Conservation (phyloP, 2,329 filamentous ascomycete species). For the Diaporthe ampelina region DNA sequence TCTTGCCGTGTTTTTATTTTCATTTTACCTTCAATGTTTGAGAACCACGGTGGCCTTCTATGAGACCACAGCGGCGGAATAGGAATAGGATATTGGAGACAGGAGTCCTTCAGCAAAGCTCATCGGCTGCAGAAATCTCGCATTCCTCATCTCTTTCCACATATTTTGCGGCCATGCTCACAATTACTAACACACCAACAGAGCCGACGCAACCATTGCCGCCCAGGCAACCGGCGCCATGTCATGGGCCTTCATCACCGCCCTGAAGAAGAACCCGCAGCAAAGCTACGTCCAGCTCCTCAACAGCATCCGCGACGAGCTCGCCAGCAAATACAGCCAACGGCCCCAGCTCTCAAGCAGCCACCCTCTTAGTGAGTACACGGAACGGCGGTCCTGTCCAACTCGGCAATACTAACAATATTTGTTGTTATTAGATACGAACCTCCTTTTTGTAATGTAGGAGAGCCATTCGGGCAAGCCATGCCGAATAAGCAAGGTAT, state of each 20-base stretch:
- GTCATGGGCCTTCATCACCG: slow-evolving; percentile 96
- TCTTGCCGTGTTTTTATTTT: background rate
- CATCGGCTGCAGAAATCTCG: background rate
- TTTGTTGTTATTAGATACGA: slow-evolving; percentile 63
- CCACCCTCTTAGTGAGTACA: slow-evolving; percentile 87
- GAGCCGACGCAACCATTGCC: slow-evolving; percentile 91
- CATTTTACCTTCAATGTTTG: background rate
- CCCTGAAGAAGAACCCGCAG: slow-evolving; percentile 95
- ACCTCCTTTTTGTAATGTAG: slow-evolving; percentile 75
- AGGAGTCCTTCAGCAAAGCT: background rate
- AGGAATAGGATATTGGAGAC: background rate
- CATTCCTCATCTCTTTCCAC: background rate
- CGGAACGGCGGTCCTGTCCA: background rate
- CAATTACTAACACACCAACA: slow-evolving; percentile 54
- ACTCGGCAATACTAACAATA: background rate
- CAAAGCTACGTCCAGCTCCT: slow-evolving; percentile 98
- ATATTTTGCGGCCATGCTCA: background rate
- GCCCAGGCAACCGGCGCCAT: slow-evolving; percentile 96
- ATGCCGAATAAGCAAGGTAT: background rate
- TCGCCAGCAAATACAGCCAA: slow-evolving; percentile 89
- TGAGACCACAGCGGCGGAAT: background rate
- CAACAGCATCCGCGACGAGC: slow-evolving; percentile 95
- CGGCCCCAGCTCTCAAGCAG: slow-evolving; percentile 98
- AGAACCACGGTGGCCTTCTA: background rate
- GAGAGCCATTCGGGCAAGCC: background rate